A percentile compares a stretch with the other conserved stretches of the same genome.
phyloP scores from a whole-genome alignment of 2,329 filamentous ascomycete genomes.

The Kalmusia sp. region DNA sequence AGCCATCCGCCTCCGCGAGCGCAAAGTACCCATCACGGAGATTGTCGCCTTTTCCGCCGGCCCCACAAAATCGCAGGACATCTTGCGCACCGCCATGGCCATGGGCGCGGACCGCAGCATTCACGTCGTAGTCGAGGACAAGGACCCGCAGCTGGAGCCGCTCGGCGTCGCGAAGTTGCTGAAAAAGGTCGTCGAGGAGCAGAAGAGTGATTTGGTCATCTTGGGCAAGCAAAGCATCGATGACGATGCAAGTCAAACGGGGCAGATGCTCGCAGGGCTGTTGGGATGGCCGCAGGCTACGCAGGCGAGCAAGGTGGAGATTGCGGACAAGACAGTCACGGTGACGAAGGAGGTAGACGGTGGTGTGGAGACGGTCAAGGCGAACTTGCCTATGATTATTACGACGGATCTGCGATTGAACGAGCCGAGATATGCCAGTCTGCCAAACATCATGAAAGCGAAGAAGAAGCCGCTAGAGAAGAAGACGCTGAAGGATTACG shows the following conservation, averaged over 20 bases:
- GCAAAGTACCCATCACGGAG: constrained; percentile 77
- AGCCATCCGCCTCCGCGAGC: constrained; percentile 91
- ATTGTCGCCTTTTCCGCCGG: constrained; percentile 91
- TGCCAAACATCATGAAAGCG: constrained; percentile 99
- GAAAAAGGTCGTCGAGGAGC: constrained; percentile 76
- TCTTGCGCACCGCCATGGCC: constrained; percentile 95
- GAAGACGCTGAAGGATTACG: constrained; percentile 79
- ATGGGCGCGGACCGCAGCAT: constrained; percentile 96
- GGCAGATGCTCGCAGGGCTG: constrained; percentile 95
- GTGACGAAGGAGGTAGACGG: constrained; percentile 95
- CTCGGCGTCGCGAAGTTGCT: constrained; percentile 91
- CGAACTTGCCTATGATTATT: constrained; percentile 88
- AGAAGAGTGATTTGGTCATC: constrained; percentile 90
- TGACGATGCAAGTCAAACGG: constrained; percentile 93
- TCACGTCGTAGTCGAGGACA: constrained; percentile 68
- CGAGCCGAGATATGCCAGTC: constrained; percentile 89
- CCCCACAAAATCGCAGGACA: constrained; percentile 84
- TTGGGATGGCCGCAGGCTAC: constrained; percentile 94
- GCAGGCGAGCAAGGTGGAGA: constrained; percentile 83
- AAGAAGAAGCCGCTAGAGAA: constrained; percentile 99
- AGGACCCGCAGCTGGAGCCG: constrained; percentile 80
- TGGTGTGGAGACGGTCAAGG: constrained; percentile 85
- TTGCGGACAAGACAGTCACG: constrained; percentile 73
- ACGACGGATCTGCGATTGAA: constrained; percentile 95
- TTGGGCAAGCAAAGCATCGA: constrained; percentile 98